These are phyloP conservation scores for Macrolepiota dolichaula DNA, from an alignment of 768 basidiomycete genomes.

Conservation along the genomic window DNA sequence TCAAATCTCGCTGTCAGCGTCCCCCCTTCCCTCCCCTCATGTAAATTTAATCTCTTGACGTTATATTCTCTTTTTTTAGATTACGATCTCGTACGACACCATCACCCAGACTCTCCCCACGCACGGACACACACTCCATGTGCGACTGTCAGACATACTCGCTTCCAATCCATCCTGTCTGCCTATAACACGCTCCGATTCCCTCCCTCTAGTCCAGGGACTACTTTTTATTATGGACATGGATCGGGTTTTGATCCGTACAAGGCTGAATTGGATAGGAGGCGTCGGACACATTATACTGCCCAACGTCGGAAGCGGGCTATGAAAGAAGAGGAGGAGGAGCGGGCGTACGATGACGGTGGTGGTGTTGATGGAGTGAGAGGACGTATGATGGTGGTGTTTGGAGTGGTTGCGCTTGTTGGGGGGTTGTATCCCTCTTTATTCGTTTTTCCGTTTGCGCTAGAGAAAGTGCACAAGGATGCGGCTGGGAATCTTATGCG, in stretches of 20 bases:
- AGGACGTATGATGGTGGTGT: conserved; percentile 44
- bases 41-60: too few relatives aligned
- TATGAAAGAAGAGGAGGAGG: conserved; percentile 11
- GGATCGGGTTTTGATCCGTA: conserved; percentile 37
- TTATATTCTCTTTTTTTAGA: conserved; percentile 35
- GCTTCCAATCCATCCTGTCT: conserved; percentile 61
- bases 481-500: conserved; percentile 58
- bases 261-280: conserved; percentile 47
- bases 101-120: conserved; percentile 66
- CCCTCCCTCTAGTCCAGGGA: conserved; percentile 17
- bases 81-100: conserved; percentile 67
- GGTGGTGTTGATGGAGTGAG: conserved; percentile 30
- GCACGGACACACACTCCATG: conserved; percentile 32
- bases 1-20: conserved; percentile 70
- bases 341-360: conserved; percentile 17
- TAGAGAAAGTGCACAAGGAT: conserved; percentile 42
- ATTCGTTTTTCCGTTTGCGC: conserved; percentile 29
- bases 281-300: conserved; percentile 39
- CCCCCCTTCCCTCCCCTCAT: neutral
- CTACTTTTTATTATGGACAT: conserved; percentile 15
- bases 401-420: conserved; percentile 34
- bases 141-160: conserved; percentile 45
- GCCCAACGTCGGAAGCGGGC: conserved; percentile 17
- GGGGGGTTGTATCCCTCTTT: conserved; percentile 20
- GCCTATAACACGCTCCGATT: conserved; percentile 61